Evolutionary conservation across 192 early-diverging fungal species (phyloP), one percentile per base, ranked within the genome.

Genomic region (Globomyces pollinis-pini): DNA sequence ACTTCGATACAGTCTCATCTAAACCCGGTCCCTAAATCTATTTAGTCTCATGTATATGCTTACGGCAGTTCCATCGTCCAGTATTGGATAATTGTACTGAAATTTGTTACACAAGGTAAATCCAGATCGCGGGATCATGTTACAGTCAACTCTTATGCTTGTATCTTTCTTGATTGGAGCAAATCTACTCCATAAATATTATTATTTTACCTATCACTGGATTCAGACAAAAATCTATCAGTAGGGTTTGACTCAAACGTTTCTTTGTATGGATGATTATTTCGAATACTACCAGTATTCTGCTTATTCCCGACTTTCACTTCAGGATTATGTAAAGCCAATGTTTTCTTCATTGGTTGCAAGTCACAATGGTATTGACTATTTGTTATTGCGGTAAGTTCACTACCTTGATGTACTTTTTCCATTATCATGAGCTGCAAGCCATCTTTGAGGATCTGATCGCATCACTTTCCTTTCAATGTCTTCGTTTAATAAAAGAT

Each of bases 61-160:
- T 9, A 33, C 26, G 30, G 7, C 6, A 34, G 20, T 2, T n/a
- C 32, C 16, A 15, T 2, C 16, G 30, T 30, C 16, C 35, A 9
- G 7, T 6, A 36, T 36, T 36, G 6, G 7, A 6, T 36, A 3
- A 5, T 3, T n/a, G 16, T 31, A 57, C 9, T 57, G n/a, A 39
- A n/a, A 57, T 18, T 57, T 38, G 55, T 57, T 57, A 3, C 55
- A 57, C 1, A 57, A 20, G 4, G 55, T 57, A 4, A 57, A 57
- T 0, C 55, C 55, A 28, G 55, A 57, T 9, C 55, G 23, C 4
- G 55, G 5, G 23, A 57, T 44, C 9, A 7, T 15, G 24, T 24
- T 57, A 23, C 24, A 38, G 15, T 24, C 20, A 9, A 26, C 4
- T 15, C 23, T 15, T 26, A 2, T 20, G 5, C n/a, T n/a, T n/a